These are phyloP conservation scores for Andrographis paniculata DNA, from an alignment of 305 asterid genomes.

Conservation along the genomic window DNA sequence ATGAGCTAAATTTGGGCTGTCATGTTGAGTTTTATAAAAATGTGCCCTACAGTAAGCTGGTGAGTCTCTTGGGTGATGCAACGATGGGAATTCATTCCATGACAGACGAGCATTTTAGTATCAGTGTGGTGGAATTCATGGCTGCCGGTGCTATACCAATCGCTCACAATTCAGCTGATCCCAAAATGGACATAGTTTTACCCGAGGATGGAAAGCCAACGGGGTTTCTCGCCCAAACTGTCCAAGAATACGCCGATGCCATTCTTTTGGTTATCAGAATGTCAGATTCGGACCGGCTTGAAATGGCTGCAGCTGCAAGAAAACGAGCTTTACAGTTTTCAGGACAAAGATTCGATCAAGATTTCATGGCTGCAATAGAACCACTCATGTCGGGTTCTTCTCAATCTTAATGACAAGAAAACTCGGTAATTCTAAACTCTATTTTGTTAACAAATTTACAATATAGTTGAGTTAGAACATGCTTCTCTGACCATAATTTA, in stretches of 20 bases:
- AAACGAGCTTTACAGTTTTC: conserved; percentile 65
- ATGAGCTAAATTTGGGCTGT: conserved; percentile 52
- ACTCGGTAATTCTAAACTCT: no score
- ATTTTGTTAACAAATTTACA: no score
- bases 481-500: no score
- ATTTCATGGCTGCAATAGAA: conserved; percentile 69
- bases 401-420: conserved; percentile 13
- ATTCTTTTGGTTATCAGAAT: conserved; percentile 44
- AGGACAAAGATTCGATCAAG: conserved; percentile 63
- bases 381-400: conserved; percentile 28
- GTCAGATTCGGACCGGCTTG: conserved; percentile 50
- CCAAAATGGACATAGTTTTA: conserved; percentile 80
- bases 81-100: conserved; percentile 81
- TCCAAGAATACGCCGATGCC: conserved; percentile 73
- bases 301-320: conserved; percentile 79
- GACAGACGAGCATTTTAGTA: conserved; percentile 96
- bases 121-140: conserved; percentile 90
- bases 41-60: conserved; percentile 76
- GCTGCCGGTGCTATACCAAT: conserved; percentile 91
- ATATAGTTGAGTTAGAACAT: no score
- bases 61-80: conserved; percentile 72
- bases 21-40: conserved; percentile 88
- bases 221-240: conserved; percentile 63
- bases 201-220: conserved; percentile 72
- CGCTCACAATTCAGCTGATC: conserved; percentile 94